Evolutionary conservation across 441 rosid genomes (phyloP), one percentile per base, ranked within the genome.

Genomic region (Rhodomyrtus psidioides): DNA sequence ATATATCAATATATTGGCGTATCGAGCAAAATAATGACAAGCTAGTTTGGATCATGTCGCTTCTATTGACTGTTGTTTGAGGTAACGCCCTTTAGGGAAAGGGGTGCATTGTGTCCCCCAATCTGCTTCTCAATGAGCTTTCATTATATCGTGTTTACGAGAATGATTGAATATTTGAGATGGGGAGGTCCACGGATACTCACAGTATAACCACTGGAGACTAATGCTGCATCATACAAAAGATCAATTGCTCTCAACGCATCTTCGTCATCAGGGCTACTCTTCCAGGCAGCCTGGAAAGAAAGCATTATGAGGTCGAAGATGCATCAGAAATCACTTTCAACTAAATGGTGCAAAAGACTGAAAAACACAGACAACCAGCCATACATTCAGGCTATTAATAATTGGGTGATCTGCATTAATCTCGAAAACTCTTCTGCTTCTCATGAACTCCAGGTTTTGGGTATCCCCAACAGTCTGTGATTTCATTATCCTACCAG

Each of bases 381-480:
- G 53, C 23, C 91, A 4, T 90, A 96, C 99, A 84, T 91, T 92
- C 82, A 97, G 90, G 91, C 84, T 94, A 88, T 87, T 91, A 85
- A 97, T 94, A 56, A 97, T 96, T 17, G 93, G 89, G 88, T 97
- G 99, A 42, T 94, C 95, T 6, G 98, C 98, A 86, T 97, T 97
- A 91, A 97, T 96, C 92, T 96, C 99, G 74, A 96, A 92, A 89
- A 97, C 97, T 87, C 98, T 93, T 91, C 99, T 96, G 87, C 98
- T 93, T 89, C 91, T 95, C 99, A 97, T 97, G 92, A 95, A 96
- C 87, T 95, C 98, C 74, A 95, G 86, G 94, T 93, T 93, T 51
- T 97, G 91, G 34, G 92, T 83, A 90, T 96, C 98, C 75, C 99
- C 98, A 27, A 92, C 86, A 6, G 96, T 91, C 91, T 97, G 99